Percentiles rank a stretch among this genome's conserved stretches.
phyloP scores from a whole-genome alignment of 2,329 filamentous ascomycete genomes.

The Gliomastix tumulicola region DNA sequence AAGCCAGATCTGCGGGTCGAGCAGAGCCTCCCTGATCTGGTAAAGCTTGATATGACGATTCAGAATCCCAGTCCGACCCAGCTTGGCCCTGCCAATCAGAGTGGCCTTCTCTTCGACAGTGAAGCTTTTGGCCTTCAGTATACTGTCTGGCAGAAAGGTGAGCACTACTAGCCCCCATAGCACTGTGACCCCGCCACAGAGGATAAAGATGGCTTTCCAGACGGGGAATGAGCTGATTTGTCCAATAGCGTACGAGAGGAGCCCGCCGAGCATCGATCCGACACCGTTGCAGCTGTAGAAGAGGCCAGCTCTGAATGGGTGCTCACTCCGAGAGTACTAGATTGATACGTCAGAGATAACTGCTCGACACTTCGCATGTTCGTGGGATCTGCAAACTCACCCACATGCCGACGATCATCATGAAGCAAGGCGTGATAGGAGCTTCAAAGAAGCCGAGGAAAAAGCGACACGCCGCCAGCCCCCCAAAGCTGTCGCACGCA shows the following conservation, averaged over 20 bases:
- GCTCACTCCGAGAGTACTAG: constrained; percentile 32
- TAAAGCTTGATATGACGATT: constrained; percentile 38
- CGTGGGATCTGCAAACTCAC: not conserved
- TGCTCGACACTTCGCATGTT: not conserved
- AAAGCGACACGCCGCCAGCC: constrained; percentile 34
- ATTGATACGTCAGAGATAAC: not conserved
- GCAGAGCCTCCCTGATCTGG: constrained; percentile 38
- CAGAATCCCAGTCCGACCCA: constrained; percentile 36
- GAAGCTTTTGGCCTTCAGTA: constrained; percentile 21
- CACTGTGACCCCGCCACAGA: constrained; percentile 39
- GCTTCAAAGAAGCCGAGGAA: constrained; percentile 40
- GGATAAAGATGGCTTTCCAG: constrained; percentile 46
- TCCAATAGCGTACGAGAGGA: constrained; percentile 44
- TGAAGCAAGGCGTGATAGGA: constrained; percentile 38
- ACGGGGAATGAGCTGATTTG: constrained; percentile 34
- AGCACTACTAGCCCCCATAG: constrained; percentile 36
- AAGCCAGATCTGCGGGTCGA: constrained; percentile 45
- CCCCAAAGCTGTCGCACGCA: constrained; percentile 29
- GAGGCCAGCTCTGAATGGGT: constrained; percentile 36
- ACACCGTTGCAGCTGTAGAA: constrained; percentile 35
- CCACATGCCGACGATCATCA: constrained; percentile 44
- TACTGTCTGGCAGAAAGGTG: constrained; percentile 37
- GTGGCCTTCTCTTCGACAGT: constrained; percentile 20
- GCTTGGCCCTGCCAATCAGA: constrained; percentile 55
- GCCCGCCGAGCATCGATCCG: constrained; percentile 32